phyloP scores from a whole-genome alignment of 164 flowering plant species.

The Vitis riparia region DNA sequence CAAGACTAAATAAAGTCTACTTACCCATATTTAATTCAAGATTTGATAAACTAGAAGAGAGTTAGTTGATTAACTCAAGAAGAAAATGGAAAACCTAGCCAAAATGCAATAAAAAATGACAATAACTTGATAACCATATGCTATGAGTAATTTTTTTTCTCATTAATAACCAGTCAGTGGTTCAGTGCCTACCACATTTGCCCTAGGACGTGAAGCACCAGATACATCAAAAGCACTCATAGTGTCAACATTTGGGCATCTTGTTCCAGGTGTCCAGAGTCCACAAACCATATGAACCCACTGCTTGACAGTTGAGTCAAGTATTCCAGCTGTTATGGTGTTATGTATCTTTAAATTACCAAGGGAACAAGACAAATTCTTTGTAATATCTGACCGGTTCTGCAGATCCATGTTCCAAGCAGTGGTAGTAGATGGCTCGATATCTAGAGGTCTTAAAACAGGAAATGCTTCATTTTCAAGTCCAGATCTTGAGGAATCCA shows the following conservation, averaged over 20 bases:
- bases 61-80: too few species aligned
- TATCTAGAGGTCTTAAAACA: conserved; percentile 12
- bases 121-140: too few species aligned
- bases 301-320: conserved; percentile 54
- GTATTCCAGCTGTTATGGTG: conserved; percentile 44
- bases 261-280: conserved; percentile 71
- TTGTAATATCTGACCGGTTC: conserved; percentile 9
- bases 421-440: conserved; percentile 9
- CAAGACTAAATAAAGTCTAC: background rate
- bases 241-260: conserved; percentile 70
- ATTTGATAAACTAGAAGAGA: too few species aligned
- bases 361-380: conserved; percentile 5
- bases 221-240: conserved; percentile 78
- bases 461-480: conserved; percentile 14
- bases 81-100: too few species aligned
- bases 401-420: conserved; percentile 14
- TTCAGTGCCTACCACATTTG: conserved; percentile 32
- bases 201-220: conserved; percentile 38
- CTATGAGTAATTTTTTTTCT: too few species aligned
- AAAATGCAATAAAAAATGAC: too few species aligned
- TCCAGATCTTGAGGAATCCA: conserved; percentile 15
- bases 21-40: background rate
- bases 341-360: conserved; percentile 28
- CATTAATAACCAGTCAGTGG: too few species aligned
- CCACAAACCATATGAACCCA: conserved; percentile 83